Conservation (phyloP, 1,284 basidiomycete genomes). For the Cryptococcus neoformans region DNA sequence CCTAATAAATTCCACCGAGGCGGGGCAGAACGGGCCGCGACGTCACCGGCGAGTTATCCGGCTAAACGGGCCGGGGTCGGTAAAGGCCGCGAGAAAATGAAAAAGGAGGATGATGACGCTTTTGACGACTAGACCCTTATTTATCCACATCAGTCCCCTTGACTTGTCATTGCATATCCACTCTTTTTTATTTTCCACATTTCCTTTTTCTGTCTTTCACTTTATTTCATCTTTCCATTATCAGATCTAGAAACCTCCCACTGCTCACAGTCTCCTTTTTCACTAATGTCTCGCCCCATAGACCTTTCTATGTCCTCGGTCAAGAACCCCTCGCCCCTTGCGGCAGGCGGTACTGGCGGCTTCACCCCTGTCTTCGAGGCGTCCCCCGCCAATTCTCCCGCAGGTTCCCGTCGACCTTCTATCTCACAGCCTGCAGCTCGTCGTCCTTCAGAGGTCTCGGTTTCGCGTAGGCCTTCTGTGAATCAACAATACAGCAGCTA, state of each 20-base stretch:
- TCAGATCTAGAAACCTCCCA: not conserved
- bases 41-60: too few relatives aligned
- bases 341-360: constrained; percentile 1
- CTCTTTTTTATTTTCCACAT: not conserved
- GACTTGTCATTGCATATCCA: too few relatives aligned
- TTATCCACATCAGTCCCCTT: too few relatives aligned
- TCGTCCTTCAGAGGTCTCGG: constrained; percentile 9
- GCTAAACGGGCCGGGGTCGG: too few relatives aligned
- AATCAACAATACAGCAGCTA: constrained; percentile 1
- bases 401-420: constrained; percentile 16
- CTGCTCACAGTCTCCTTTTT: not conserved
- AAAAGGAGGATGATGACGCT: too few relatives aligned
- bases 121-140: too few relatives aligned
- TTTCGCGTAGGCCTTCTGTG: constrained; percentile 8
- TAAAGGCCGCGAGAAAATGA: too few relatives aligned
- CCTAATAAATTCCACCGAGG: too few relatives aligned
- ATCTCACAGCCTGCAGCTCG: constrained; percentile 18
- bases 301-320: constrained; percentile 17
- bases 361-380: constrained; percentile 13
- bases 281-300: constrained; percentile 10
- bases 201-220: not conserved
- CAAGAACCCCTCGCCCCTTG: constrained; percentile 7
- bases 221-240: not conserved
- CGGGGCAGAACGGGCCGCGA: too few relatives aligned
- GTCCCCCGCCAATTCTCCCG: constrained; percentile 18